Percentiles rank a stretch among this genome's conserved stretches.
phyloP scores from a whole-genome alignment of 73 alveolate genomes.

The Tetrahymena elliotti region DNA sequence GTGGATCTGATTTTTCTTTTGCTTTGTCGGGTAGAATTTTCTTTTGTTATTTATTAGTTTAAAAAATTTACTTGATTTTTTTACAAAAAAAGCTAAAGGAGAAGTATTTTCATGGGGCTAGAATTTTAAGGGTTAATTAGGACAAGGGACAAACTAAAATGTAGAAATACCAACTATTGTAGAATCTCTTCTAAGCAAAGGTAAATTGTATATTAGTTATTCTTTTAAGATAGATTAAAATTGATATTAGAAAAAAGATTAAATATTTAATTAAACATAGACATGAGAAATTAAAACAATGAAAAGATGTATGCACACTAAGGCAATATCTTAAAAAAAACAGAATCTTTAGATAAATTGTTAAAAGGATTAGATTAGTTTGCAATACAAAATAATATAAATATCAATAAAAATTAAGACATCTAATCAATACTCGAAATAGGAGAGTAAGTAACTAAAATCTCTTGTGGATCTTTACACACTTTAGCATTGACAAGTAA shows the following conservation, averaged over 20 bases:
- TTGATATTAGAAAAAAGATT: not conserved
- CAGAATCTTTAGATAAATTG: constrained; percentile 33
- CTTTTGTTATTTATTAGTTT: not conserved
- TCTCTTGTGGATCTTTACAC: constrained; percentile 36
- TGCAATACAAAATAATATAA: constrained; percentile 11
- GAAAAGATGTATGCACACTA: constrained; percentile 8
- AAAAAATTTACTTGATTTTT: no score
- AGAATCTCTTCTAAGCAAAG: not conserved
- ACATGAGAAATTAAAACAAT: constrained; percentile 19
- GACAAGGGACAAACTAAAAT: constrained; percentile 12
- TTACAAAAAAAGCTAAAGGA: constrained; percentile 5
- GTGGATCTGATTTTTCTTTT: constrained; percentile 40
- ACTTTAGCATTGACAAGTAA: constrained; percentile 20
- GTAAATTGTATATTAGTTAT: not conserved
- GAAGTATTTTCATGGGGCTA: constrained; percentile 38
- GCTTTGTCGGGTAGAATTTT: not conserved
- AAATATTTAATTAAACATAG: not conserved
- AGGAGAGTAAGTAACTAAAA: constrained; percentile 17
- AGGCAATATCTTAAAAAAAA: constrained; percentile 5
- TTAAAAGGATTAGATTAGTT: constrained; percentile 6
- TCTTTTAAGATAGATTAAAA: not conserved
- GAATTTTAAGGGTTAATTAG: constrained; percentile 35
- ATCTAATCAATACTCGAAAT: not conserved
- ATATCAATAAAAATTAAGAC: not conserved
- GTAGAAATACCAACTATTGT: constrained; percentile 2